These are phyloP conservation scores for Phytophthora pisi DNA, from an alignment of 352 stramenopile genomes.

Conservation along the genomic window DNA sequence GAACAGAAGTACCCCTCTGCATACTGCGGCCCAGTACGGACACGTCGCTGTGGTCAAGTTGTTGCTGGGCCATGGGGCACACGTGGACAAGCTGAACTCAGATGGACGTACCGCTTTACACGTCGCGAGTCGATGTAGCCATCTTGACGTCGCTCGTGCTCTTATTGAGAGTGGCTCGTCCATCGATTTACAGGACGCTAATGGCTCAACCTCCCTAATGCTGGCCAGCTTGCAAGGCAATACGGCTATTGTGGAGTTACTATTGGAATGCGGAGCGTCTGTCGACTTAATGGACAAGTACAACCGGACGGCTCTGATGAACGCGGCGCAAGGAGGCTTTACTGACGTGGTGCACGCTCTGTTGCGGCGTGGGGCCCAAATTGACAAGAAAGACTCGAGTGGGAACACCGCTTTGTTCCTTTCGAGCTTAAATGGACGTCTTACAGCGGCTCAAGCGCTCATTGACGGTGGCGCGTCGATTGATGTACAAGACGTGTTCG, in stretches of 20 bases:
- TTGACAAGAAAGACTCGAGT: neutral
- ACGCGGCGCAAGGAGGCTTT: neutral
- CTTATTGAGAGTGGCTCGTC: neutral
- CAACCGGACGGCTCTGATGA: neutral
- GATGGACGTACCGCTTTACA: slow-evolving; percentile 2
- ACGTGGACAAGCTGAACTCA: neutral
- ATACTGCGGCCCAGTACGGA: neutral
- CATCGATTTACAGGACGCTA: neutral
- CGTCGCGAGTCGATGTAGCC: neutral
- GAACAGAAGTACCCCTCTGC: neutral
- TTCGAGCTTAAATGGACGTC: neutral
- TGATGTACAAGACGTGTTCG: neutral
- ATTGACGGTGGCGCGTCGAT: neutral
- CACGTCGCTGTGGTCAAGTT: neutral
- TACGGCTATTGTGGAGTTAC: neutral
- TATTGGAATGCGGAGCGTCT: neutral
- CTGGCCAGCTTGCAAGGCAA: neutral
- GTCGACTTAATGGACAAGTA: neutral
- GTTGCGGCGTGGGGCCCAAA: neutral
- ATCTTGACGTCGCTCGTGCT: neutral
- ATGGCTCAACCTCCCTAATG: neutral
- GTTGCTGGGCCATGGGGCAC: slow-evolving; percentile 1
- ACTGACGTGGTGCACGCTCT: neutral
- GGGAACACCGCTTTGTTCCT: slow-evolving; percentile 1
- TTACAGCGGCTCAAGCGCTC: neutral